Conservation (phyloP, 2,329 filamentous ascomycete species). For the Diaporthe caulivora region DNA sequence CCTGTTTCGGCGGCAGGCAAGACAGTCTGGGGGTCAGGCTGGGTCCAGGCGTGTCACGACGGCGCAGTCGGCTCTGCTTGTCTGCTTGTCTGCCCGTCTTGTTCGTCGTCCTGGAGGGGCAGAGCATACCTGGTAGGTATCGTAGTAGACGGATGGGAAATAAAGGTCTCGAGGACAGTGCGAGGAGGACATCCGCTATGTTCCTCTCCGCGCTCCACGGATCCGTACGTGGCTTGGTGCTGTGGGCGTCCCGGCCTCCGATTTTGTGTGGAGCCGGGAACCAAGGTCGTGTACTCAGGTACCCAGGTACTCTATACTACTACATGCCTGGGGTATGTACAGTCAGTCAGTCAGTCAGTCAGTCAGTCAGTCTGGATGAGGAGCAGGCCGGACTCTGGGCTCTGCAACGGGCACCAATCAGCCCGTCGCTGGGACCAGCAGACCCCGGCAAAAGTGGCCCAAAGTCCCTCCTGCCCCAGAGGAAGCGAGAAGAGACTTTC, state of each 20-base stretch:
- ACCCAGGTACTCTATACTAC: not conserved
- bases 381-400: conserved; percentile 29
- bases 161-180: conserved; percentile 33
- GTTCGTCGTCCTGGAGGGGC: not conserved
- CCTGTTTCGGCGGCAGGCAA: conserved; percentile 32
- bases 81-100: not conserved
- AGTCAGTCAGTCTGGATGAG: not conserved
- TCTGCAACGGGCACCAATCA: conserved; percentile 30
- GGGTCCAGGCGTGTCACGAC: not conserved
- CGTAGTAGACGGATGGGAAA: not conserved
- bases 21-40: not conserved
- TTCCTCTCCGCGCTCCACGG: conserved; percentile 31
- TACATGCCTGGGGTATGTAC: too few relatives aligned
- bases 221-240: conserved; percentile 32
- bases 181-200: conserved; percentile 6
- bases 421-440: conserved; percentile 13
- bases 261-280: conserved; percentile 32
- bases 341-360: too few relatives aligned
- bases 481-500: conserved; percentile 34
- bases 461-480: conserved; percentile 34
- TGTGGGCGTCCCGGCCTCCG: conserved; percentile 34
- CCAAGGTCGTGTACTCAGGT: conserved; percentile 4
- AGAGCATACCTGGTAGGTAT: not conserved
- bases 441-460: conserved; percentile 29
- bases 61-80: conserved; percentile 3